These are phyloP conservation scores for Fraxinus pennsylvanica DNA, from an alignment of 257 asterid genomes.

Conservation along the genomic window DNA sequence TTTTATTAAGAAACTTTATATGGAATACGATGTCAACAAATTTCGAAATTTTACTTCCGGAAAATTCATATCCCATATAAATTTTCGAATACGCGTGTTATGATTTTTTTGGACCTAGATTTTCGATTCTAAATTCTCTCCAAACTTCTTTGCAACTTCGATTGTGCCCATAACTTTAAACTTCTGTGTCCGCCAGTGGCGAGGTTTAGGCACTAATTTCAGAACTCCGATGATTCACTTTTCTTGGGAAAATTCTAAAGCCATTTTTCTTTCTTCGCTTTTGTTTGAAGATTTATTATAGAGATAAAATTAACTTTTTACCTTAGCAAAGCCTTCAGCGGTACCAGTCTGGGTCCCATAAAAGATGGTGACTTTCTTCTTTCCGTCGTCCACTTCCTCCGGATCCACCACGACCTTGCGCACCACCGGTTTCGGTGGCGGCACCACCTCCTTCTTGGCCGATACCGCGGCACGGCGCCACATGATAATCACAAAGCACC, in stretches of 20 bases:
- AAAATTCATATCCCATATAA: no score
- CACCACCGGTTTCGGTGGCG: constrained; percentile 45
- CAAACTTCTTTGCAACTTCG: no score
- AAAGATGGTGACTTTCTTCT: constrained; percentile 64
- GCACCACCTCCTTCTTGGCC: constrained; percentile 40
- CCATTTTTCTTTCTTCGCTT: neutral
- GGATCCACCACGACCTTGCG: constrained; percentile 51
- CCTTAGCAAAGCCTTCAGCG: constrained; percentile 99
- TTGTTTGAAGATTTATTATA: neutral
- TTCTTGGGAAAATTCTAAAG: constrained; percentile 8
- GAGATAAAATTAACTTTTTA: constrained; percentile 9
- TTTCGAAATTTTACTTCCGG: no score
- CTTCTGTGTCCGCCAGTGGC: no score
- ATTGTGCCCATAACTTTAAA: no score
- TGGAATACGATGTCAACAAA: no score
- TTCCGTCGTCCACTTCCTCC: constrained; percentile 82
- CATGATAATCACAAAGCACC: constrained; percentile 61
- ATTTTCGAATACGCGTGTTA: no score
- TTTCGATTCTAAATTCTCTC: no score
- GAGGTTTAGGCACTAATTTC: neutral
- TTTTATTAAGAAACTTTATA: no score
- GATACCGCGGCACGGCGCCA: constrained; percentile 68
- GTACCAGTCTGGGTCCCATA: constrained; percentile 98
- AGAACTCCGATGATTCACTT: constrained; percentile 7
- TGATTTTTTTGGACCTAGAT: no score